These are phyloP conservation scores for Clavispora vitiphila DNA, from an alignment of 805 yeast species.

Conservation along the genomic window DNA sequence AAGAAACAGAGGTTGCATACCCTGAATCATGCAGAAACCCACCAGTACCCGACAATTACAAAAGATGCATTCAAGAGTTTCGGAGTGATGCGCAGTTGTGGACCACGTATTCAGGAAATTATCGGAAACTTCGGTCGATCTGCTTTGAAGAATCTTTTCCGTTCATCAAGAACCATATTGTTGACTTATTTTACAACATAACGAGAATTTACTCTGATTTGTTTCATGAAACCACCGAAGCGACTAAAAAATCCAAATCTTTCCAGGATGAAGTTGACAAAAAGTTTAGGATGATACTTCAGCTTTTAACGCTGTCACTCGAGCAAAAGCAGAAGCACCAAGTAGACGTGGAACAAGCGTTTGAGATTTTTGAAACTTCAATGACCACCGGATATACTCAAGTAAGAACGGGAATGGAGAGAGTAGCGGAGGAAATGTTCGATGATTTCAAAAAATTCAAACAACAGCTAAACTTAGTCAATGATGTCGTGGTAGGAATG, in stretches of 20 bases:
- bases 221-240: conserved; percentile 5
- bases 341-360: not conserved
- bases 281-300: conserved; percentile 3
- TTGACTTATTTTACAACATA: conserved; percentile 43
- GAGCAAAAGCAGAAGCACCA: not conserved
- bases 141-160: conserved; percentile 52
- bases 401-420: not conserved
- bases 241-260: not conserved
- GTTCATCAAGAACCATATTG: conserved; percentile 46
- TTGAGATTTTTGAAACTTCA: conserved; percentile 3
- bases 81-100: conserved; percentile 56
- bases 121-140: conserved; percentile 46
- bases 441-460: not conserved
- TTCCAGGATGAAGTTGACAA: conserved; percentile 4
- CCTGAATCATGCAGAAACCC: conserved; percentile 24
- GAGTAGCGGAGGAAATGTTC: not conserved
- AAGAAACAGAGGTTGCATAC: conserved; percentile 37
- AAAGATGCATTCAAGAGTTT: conserved; percentile 36
- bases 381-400: not conserved
- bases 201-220: conserved; percentile 24
- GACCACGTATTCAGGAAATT: conserved; percentile 70
- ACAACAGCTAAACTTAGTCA: not conserved
- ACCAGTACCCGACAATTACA: conserved; percentile 12
- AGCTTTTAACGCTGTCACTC: not conserved
- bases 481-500: not conserved